These are phyloP conservation scores for Ophiocordyceps robertsii DNA, from an alignment of 2,329 filamentous ascomycete genomes.

Conservation along the genomic window DNA sequence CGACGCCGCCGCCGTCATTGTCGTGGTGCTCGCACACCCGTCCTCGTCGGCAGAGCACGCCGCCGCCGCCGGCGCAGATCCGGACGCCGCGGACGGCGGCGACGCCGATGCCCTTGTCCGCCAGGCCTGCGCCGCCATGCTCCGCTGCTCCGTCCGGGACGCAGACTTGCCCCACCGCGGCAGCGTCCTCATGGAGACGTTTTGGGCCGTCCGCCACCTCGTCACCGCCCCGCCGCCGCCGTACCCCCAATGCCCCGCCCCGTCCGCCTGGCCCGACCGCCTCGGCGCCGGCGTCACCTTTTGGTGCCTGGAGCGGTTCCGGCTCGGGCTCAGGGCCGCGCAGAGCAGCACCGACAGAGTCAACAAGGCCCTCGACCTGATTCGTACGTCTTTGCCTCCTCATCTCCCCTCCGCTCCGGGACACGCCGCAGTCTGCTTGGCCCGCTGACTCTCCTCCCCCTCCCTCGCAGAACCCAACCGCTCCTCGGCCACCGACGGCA, in stretches of 20 bases:
- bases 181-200: constrained; percentile 33
- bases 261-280: constrained; percentile 28
- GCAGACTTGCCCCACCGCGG: constrained; percentile 33
- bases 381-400: constrained; percentile 11
- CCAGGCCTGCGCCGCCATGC: constrained; percentile 20
- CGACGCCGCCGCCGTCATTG: constrained; percentile 30
- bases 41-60: constrained; percentile 22
- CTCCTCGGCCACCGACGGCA: background rate
- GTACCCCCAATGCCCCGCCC: constrained; percentile 22
- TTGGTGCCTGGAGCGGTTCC: constrained; percentile 36
- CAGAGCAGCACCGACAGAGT: constrained; percentile 17
- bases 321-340: constrained; percentile 23
- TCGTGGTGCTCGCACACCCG: constrained; percentile 29
- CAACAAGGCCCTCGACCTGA: constrained; percentile 15
- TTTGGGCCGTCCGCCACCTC: constrained; percentile 26
- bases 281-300: constrained; percentile 35
- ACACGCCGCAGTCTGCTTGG: background rate
- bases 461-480: background rate
- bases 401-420: background rate
- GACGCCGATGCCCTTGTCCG: constrained; percentile 17
- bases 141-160: constrained; percentile 31
- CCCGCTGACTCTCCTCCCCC: background rate
- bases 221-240: constrained; percentile 11
- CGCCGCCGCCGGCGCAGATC: background rate
- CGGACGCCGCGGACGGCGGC: constrained; percentile 1